Base-by-base conservation (phyloP, 169 alveolate species). In the Eimeria maxima region DNA sequence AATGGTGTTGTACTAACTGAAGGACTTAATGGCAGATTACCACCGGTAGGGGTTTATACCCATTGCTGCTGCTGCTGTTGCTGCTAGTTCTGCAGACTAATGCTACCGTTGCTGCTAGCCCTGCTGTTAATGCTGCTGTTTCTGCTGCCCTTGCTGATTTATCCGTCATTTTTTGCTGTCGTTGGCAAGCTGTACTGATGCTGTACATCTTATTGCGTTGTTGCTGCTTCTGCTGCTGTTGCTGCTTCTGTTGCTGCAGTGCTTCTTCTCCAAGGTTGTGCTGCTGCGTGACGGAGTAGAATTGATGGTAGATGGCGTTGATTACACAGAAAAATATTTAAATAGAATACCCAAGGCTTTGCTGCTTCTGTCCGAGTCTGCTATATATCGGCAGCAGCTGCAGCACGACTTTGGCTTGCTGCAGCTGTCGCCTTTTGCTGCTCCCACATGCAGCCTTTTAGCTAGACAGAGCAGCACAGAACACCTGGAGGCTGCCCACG, bases 1-100 rank as follows among this genome's bases (percentile, higher is more conserved):
- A 92, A 92, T 87, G 87, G 87, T 10, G 96, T 92, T 78, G 87
- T 92, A 20, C 73, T 92, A 27, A 92, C 96, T 22, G 96, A 92
- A 50, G 96, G 96, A 33, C 16, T 78, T 24, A 38, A 80, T 47
- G 96, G 96, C 16, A 78, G 57, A n/a, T 44, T 92, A 45, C 69
- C 86, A 24, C 92, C 96, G 13, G 95, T 91, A 24, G 55, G 95
- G 27, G 11, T 44, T n/a, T 18, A 11, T 60, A 57, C 50, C 73
- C 16, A 16, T 2, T 47, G 38, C n/a, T 11, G n/a, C 16, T 18
- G n/a, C 74, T 65, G 0, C n/a, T 65, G 74, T n/a, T 74, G 86
- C 86, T 74, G 86, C 86, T 74, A 20, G 22, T 29, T 10, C 86
- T 74, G 86, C 86, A 29, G 87, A 33, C 2, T 11, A n/a, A 20